Evolutionary conservation across 495 filamentous ascomycete genomes (phyloP), one percentile per base, ranked within the genome.

Genomic region (Antarctomyces pellizariae): DNA sequence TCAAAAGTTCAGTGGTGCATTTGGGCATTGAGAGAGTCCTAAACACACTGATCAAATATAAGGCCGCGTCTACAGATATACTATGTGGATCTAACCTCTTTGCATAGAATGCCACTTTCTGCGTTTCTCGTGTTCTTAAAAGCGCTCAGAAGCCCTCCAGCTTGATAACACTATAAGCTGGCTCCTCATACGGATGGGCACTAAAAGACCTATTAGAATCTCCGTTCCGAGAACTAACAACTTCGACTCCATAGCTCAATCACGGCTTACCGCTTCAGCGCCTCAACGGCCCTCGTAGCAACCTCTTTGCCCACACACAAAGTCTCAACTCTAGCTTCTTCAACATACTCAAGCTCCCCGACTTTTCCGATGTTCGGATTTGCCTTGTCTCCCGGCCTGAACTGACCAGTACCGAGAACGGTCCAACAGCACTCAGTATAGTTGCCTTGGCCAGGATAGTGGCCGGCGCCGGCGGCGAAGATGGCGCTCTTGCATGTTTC

Each of bases 101-200:
- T n/a, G n/a, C n/a, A n/a, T n/a, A n/a, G n/a, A n/a, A n/a, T n/a
- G n/a, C n/a, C n/a, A n/a, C n/a, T n/a, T n/a, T n/a, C n/a, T n/a
- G n/a, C n/a, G n/a, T n/a, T n/a, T n/a, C n/a, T n/a, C n/a, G n/a
- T n/a, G n/a, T n/a, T n/a, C n/a, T n/a, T n/a, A n/a, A n/a, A n/a
- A n/a, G n/a, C n/a, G n/a, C n/a, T 52, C 46, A 76, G 34, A 76
- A 60, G 51, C 73, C 59, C 47, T 83, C 72, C 39, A 79, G 41
- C 45, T 61, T 72, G 46, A 62, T 71, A 13, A 80, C 74, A 33
- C 71, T 62, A 55, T 83, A 83, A 1, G 67, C 59, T 8, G 64
- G 61, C 41, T 74, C 70, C 39, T 82, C 76, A 40, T 83, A 83
- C 13, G 75, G 77, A 61, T 83, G 75, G 13, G 67, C 60, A 37